Percentiles rank a stretch among this genome's conserved stretches.
These are phyloP conservation scores for Mortierella sp. DNA, from an alignment of 371 early-diverging fungal species.

Conservation along the genomic window DNA sequence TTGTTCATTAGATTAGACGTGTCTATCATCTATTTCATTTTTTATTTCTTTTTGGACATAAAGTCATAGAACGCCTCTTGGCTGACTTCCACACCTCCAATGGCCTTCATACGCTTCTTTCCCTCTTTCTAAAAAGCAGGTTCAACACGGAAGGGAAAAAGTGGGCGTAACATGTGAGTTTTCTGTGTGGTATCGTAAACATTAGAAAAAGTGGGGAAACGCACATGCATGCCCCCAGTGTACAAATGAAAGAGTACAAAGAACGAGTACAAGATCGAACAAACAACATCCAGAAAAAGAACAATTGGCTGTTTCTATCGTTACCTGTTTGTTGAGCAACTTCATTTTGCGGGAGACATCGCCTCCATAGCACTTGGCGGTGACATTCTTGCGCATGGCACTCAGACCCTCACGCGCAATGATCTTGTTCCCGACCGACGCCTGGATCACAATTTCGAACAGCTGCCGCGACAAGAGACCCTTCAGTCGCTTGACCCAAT, in stretches of 20 bases:
- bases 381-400: slow-evolving; percentile 93
- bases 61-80: slow-evolving; percentile 83
- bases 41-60: slow-evolving; percentile 61
- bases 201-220: neutral
- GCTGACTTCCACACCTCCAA: slow-evolving; percentile 81
- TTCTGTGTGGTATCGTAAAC: neutral
- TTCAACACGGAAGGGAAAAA: neutral
- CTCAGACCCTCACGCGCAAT: slow-evolving; percentile 90
- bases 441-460: slow-evolving; percentile 95
- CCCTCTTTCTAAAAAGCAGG: slow-evolving; percentile 74
- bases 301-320: too few species aligned
- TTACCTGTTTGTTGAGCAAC: slow-evolving; percentile 83
- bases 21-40: neutral
- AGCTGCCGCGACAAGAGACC: slow-evolving; percentile 81
- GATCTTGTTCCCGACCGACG: slow-evolving; percentile 83
- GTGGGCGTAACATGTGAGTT: neutral
- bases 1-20: slow-evolving; percentile 4
- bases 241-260: neutral
- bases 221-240: neutral
- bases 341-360: slow-evolving; percentile 96
- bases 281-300: too few species aligned
- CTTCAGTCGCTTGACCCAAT: slow-evolving; percentile 86
- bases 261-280: neutral
- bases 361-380: slow-evolving; percentile 96
- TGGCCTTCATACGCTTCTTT: slow-evolving; percentile 87